A percentile compares a stretch with the other conserved stretches of the same genome.
Conservation (phyloP, 257 asterid species). For the Knoxia roxburghii region DNA sequence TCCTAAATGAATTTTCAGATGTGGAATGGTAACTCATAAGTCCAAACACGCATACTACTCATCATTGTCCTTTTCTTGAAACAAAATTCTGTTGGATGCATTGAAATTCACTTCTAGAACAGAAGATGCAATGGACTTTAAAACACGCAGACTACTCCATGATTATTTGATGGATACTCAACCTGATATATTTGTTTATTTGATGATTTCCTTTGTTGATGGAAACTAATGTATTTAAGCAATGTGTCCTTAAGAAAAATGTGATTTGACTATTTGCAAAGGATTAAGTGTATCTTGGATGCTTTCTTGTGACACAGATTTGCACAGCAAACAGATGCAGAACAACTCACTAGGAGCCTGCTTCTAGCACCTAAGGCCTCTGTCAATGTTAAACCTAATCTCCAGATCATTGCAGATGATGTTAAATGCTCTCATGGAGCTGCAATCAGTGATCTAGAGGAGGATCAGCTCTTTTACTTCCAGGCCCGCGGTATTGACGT, state of each 20-base stretch:
- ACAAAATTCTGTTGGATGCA: neutral
- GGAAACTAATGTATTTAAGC: neutral
- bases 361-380: conserved; percentile 83
- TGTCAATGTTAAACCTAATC: conserved; percentile 85
- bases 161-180: neutral
- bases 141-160: neutral
- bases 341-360: conserved; percentile 87
- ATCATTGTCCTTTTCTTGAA: neutral
- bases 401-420: conserved; percentile 88
- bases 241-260: neutral
- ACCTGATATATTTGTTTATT: neutral
- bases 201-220: neutral
- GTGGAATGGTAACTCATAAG: neutral
- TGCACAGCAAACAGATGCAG: conserved; percentile 97
- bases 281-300: neutral
- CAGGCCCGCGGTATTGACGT: conserved; percentile 77
- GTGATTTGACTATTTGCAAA: neutral
- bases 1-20: neutral
- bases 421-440: conserved; percentile 97
- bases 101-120: too few relatives aligned
- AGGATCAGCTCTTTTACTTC: conserved; percentile 75
- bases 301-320: conserved; percentile 35
- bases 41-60: neutral
- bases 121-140: neutral
- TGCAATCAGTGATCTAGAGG: conserved; percentile 87